phyloP scores from a whole-genome alignment of 768 basidiomycete species.

The Dentipellis sp. region DNA sequence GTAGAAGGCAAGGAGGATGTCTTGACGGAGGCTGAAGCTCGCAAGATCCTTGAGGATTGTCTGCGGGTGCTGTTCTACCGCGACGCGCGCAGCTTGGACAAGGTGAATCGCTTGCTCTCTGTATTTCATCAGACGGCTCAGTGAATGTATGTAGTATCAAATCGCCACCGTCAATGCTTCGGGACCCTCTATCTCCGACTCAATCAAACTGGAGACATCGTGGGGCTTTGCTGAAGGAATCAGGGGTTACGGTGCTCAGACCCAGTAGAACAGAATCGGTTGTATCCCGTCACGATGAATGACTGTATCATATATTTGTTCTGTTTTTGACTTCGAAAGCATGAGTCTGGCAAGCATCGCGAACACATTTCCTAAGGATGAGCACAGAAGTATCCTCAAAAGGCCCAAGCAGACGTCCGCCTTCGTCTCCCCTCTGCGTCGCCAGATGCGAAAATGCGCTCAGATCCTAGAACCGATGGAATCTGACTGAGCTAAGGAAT shows the following conservation, averaged over 20 bases:
- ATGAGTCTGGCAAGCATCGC: too few relatives aligned
- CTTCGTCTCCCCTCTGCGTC: too few relatives aligned
- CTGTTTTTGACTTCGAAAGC: neutral
- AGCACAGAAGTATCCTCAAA: too few relatives aligned
- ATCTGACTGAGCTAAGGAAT: too few relatives aligned
- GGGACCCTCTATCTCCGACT: conserved; percentile 74
- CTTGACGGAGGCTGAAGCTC: conserved; percentile 73
- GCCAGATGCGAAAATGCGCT: too few relatives aligned
- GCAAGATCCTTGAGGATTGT: conserved; percentile 68
- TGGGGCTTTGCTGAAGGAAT: conserved; percentile 94
- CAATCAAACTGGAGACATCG: conserved; percentile 61
- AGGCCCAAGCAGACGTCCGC: too few relatives aligned
- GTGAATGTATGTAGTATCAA: conserved; percentile 66
- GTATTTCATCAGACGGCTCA: neutral
- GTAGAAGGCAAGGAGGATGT: conserved; percentile 75
- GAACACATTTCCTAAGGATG: too few relatives aligned
- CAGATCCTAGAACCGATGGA: too few relatives aligned
- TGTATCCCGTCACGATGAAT: neutral
- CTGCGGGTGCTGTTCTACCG: conserved; percentile 96
- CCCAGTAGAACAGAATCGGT: conserved; percentile 40
- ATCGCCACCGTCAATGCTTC: conserved; percentile 76
- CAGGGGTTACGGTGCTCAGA: conserved; percentile 85
- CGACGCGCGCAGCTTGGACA: conserved; percentile 91
- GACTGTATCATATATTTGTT: conserved; percentile 2
- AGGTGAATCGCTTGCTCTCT: conserved; percentile 41